These are phyloP conservation scores for Macadamia tetraphylla DNA, from an alignment of 164 flowering plant species.

Conservation along the genomic window DNA sequence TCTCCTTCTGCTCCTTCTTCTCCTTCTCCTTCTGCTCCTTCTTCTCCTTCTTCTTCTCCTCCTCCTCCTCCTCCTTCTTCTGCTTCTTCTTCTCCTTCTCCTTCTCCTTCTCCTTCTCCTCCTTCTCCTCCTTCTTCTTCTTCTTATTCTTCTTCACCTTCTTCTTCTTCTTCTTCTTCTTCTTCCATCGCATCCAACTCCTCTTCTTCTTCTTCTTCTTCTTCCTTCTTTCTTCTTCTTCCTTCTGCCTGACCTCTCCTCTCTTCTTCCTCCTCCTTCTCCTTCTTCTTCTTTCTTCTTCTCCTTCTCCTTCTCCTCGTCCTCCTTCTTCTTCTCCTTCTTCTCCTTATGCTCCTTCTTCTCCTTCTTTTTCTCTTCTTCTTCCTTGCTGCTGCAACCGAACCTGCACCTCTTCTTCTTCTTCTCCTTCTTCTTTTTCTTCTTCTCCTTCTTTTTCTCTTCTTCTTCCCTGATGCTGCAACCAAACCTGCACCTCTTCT, in stretches of 20 bases:
- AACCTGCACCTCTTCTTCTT: too few species aligned
- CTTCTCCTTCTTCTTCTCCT: background rate
- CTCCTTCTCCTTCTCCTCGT: background rate
- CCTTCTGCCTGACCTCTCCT: background rate
- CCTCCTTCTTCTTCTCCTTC: too few species aligned
- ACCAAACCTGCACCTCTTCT: too few species aligned
- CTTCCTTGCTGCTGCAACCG: background rate
- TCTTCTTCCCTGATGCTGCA: too few species aligned
- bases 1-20: background rate
- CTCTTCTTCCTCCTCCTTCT: background rate
- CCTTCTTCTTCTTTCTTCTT: background rate
- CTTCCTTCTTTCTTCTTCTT: background rate
- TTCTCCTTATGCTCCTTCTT: too few species aligned
- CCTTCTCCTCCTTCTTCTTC: background rate
- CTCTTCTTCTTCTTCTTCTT: too few species aligned
- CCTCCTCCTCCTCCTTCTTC: background rate
- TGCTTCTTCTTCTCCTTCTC: slow-evolving; percentile 1
- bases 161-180: background rate
- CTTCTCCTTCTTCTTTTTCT: background rate
- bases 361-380: background rate
- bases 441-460: background rate
- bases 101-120: background rate
- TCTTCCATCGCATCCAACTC: too few species aligned
- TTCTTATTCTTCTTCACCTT: too few species aligned
- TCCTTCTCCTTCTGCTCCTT: background rate